A percentile compares a stretch with the other conserved stretches of the same genome.
These are phyloP conservation scores for Drechslerella dactyloides DNA, from an alignment of 2,329 filamentous ascomycete genomes.

Conservation along the genomic window DNA sequence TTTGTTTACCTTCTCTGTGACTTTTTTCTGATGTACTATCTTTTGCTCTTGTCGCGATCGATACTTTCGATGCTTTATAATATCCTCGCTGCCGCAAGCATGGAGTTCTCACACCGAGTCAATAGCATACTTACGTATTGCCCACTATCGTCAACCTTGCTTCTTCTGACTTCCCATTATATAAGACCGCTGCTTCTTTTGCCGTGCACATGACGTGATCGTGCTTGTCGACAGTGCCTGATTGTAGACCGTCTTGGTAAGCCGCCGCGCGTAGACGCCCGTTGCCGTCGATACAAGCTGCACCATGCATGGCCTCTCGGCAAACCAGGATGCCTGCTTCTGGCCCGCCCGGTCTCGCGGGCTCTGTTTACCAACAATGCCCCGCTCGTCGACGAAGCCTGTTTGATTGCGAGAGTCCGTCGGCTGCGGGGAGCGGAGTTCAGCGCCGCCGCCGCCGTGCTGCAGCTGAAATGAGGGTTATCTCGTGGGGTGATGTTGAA, in stretches of 20 bases:
- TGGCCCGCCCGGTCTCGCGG: neutral
- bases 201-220: no score
- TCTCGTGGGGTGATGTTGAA: neutral
- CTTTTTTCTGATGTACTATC: constrained; percentile 17
- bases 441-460: neutral
- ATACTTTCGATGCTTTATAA: neutral
- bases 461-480: constrained; percentile 2
- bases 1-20: constrained; percentile 26
- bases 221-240: no score
- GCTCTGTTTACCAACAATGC: constrained; percentile 8
- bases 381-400: neutral
- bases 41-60: constrained; percentile 9
- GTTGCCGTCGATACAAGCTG: constrained; percentile 10
- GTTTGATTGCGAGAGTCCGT: neutral
- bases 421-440: neutral
- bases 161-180: no score
- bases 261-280: neutral
- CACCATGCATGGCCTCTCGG: no score
- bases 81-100: constrained; percentile 2
- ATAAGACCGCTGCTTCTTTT: no score
- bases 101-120: neutral
- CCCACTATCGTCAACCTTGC: no score
- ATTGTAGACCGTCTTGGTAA: neutral
- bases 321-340: no score
- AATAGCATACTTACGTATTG: neutral